Conservation (phyloP, 23 red algal genomes). For the Cyanidiococcus yangmingshanensis region DNA sequence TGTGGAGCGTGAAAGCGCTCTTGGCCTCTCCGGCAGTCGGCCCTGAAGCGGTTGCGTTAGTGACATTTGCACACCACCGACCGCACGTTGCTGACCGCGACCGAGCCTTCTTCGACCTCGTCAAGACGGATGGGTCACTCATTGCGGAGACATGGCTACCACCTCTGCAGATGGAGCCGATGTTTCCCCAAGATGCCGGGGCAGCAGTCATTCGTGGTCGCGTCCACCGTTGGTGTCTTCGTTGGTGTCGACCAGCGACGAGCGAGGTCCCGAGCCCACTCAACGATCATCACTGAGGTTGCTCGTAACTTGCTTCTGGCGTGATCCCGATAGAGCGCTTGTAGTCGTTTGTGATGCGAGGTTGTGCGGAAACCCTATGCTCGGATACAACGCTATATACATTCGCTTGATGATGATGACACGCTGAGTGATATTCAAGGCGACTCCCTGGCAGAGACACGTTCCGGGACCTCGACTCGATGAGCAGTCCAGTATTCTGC, state of each 20-base stretch:
- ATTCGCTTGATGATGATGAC: too few species aligned
- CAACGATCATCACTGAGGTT: too few species aligned
- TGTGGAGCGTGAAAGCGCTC: background rate
- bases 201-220: background rate
- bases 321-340: too few species aligned
- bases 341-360: too few species aligned
- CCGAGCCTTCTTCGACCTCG: background rate
- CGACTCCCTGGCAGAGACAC: too few species aligned
- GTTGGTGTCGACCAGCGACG: background rate
- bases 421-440: too few species aligned
- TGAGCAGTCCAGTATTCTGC: too few species aligned
- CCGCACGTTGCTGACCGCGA: slow-evolving; percentile 11
- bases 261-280: too few species aligned
- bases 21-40: background rate
- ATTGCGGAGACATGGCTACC: background rate
- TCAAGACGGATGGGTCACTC: background rate
- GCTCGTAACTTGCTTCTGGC: too few species aligned
- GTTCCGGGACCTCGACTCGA: too few species aligned
- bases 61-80: slow-evolving; percentile 8
- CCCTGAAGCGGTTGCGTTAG: background rate
- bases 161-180: slow-evolving; percentile 15
- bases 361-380: too few species aligned
- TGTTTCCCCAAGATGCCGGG: slow-evolving; percentile 9
- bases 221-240: background rate
- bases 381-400: too few species aligned